A percentile compares a stretch with the other conserved stretches of the same genome.
Evolutionary conservation across 805 yeast species (phyloP).

Genomic region (Myxozyma udenii): DNA sequence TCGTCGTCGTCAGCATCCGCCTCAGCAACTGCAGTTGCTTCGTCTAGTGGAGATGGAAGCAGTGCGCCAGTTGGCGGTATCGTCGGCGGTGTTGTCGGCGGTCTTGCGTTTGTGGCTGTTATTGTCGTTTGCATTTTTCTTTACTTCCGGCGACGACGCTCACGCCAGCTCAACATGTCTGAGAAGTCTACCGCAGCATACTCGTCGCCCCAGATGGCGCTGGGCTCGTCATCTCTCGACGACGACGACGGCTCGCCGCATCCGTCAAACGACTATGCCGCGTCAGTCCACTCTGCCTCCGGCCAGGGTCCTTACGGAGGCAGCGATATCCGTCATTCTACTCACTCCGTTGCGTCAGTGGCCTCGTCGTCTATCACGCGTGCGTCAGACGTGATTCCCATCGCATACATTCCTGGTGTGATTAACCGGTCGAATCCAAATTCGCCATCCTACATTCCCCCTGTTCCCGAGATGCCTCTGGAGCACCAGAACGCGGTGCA

Average conservation of each 20-base stretch:
- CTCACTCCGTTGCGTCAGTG: conserved; percentile 36
- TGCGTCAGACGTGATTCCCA: conserved; percentile 84
- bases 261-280: not conserved
- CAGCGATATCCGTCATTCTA: conserved; percentile 28
- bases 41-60: conserved; percentile 3
- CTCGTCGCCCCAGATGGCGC: not conserved
- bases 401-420: conserved; percentile 93
- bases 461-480: conserved; percentile 32
- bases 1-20: conserved; percentile 3
- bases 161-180: conserved; percentile 23
- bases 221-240: not conserved
- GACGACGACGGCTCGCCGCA: conserved; percentile 5
- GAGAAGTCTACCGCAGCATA: conserved; percentile 37
- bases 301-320: conserved; percentile 24
- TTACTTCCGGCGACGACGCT: conserved; percentile 38
- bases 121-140: conserved; percentile 42
- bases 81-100: conserved; percentile 72
- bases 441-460: conserved; percentile 28
- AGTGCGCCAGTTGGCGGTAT: conserved; percentile 53
- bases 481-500: conserved; percentile 4
- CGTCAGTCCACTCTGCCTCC: not conserved
- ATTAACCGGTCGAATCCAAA: conserved; percentile 35
- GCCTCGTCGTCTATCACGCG: conserved; percentile 70
- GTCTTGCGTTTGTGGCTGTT: conserved; percentile 47
- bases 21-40: not conserved